These are phyloP conservation scores for Geosmithia flava DNA, from an alignment of 2,329 filamentous ascomycete genomes.

Conservation along the genomic window DNA sequence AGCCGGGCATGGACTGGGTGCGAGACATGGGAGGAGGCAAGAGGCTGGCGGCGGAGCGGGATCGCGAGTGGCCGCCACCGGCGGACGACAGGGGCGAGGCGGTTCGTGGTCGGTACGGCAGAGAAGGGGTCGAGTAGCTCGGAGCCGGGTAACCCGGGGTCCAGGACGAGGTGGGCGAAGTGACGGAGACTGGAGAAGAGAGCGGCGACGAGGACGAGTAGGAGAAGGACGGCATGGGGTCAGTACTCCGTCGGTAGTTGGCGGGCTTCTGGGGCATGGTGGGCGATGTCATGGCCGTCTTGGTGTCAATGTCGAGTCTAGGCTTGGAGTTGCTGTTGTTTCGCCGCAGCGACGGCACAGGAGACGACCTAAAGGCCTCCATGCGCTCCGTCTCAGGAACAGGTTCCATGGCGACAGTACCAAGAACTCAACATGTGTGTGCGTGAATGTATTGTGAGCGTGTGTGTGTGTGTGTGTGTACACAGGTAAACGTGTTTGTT, in stretches of 20 bases:
- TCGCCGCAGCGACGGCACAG: slow-evolving; percentile 40
- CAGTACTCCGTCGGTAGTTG: slow-evolving; percentile 43
- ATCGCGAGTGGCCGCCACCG: slow-evolving; percentile 40
- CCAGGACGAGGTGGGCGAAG: slow-evolving; percentile 42
- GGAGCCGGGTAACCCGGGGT: slow-evolving; percentile 18
- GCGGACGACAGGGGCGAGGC: slow-evolving; percentile 46
- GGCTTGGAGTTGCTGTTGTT: slow-evolving; percentile 22
- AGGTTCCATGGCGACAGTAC: slow-evolving; percentile 39
- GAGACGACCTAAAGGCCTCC: slow-evolving; percentile 51
- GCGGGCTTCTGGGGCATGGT: slow-evolving; percentile 30
- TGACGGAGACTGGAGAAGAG: slow-evolving; percentile 32
- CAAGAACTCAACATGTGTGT: not conserved
- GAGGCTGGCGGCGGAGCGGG: slow-evolving; percentile 43
- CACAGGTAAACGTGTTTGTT: too few species aligned
- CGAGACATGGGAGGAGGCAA: slow-evolving; percentile 43
- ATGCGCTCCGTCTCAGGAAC: slow-evolving; percentile 57
- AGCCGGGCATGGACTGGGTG: slow-evolving; percentile 52
- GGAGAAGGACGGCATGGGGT: slow-evolving; percentile 41
- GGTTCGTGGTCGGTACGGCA: slow-evolving; percentile 45
- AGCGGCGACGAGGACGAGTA: slow-evolving; percentile 27
- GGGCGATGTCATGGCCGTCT: not conserved
- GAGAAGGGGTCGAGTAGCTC: slow-evolving; percentile 12
- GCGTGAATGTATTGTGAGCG: not conserved
- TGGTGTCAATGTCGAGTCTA: slow-evolving; percentile 25
- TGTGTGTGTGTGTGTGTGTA: too few species aligned